Evolutionary conservation across 768 basidiomycete genomes (phyloP).

Genomic region (Gloeostereum incarnatum): DNA sequence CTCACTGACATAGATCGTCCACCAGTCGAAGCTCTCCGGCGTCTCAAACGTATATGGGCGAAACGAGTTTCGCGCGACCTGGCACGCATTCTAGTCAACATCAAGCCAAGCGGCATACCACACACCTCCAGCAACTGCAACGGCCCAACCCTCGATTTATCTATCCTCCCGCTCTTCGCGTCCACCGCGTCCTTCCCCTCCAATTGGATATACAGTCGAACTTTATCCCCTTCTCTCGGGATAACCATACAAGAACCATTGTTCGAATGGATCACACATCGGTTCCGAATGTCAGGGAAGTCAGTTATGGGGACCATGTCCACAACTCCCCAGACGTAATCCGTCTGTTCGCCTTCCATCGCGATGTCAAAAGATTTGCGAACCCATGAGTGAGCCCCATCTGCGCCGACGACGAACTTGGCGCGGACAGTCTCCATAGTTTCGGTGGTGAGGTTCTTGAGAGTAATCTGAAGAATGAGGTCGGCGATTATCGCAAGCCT

Average conservation of each 20-base stretch:
- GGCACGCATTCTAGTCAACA: neutral
- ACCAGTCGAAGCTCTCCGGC: conserved; percentile 53
- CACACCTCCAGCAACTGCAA: conserved; percentile 42
- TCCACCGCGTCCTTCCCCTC: conserved; percentile 36
- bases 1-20: conserved; percentile 65
- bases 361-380: conserved; percentile 52
- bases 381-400: conserved; percentile 83
- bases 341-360: conserved; percentile 74
- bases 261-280: conserved; percentile 56
- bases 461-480: conserved; percentile 24
- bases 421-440: conserved; percentile 52
- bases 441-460: conserved; percentile 30
- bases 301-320: conserved; percentile 65
- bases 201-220: conserved; percentile 67
- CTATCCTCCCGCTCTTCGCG: conserved; percentile 37
- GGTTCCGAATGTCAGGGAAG: conserved; percentile 70
- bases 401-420: conserved; percentile 70
- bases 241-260: conserved; percentile 67
- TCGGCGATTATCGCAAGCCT: neutral
- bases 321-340: conserved; percentile 79
- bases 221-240: conserved; percentile 59
- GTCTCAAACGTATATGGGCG: conserved; percentile 44
- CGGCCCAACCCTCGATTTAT: conserved; percentile 41
- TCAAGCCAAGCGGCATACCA: neutral
- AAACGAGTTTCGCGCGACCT: conserved; percentile 50